Evolutionary conservation across 192 early-diverging fungal species (phyloP).

Genomic region (Helicostylum pulchrum): DNA sequence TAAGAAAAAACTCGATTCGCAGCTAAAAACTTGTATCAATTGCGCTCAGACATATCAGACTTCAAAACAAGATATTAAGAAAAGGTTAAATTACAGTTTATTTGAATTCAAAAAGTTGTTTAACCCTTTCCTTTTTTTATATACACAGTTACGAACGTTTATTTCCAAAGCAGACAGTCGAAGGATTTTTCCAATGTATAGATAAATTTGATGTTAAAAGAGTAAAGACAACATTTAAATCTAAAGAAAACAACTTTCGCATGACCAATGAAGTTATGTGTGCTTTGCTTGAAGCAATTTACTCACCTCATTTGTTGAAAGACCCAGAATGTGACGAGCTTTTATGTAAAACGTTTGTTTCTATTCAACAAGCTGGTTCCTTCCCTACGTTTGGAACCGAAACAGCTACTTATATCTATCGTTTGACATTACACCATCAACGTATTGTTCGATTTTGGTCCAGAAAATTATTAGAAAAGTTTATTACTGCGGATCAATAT

Average conservation of each 20-base stretch:
- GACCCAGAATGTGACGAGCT: not conserved
- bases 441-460: slow-evolving; percentile 24
- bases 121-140: no score
- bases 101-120: no score
- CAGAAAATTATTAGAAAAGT: slow-evolving; percentile 24
- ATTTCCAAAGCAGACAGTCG: slow-evolving; percentile 22
- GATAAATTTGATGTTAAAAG: slow-evolving; percentile 19
- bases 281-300: slow-evolving; percentile 25
- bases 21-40: slow-evolving; percentile 18
- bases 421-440: slow-evolving; percentile 19
- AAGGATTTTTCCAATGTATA: slow-evolving; percentile 18
- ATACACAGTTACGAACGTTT: slow-evolving; percentile 21
- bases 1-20: slow-evolving; percentile 27
- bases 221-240: not conserved
- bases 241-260: not conserved
- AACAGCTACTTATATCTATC: slow-evolving; percentile 1
- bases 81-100: not conserved
- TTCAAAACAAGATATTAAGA: slow-evolving; percentile 13
- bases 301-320: slow-evolving; percentile 6
- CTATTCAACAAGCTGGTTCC: slow-evolving; percentile 14
- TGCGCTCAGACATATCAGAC: slow-evolving; percentile 29
- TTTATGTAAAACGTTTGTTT: slow-evolving; percentile 16
- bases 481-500: not conserved
- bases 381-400: slow-evolving; percentile 10
- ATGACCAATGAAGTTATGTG: slow-evolving; percentile 3